Base-by-base conservation (phyloP, 2,329 filamentous ascomycete genomes). In the Cordyceps javanica region DNA sequence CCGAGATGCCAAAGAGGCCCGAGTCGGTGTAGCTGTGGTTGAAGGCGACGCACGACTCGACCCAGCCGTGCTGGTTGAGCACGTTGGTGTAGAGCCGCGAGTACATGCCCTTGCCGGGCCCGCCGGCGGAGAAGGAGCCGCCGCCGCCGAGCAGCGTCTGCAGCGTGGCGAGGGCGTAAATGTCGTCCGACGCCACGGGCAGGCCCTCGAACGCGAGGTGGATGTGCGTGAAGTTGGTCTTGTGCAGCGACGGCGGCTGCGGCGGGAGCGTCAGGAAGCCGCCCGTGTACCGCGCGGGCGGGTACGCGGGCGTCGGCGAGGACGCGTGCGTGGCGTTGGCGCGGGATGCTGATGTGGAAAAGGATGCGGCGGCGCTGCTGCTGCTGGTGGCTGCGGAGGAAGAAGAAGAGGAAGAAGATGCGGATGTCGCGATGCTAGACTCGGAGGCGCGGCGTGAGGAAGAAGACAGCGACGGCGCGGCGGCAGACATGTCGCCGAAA, bases 51-150 rank as follows among this genome's bases (percentile, higher is more conserved):
- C 94, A 97, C 60, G 86, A 92, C 75, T 99, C 94, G 26, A 99
- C 91, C 93, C 93, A 99, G 65, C 89, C 91, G 75, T 96, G 87
- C 75, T 97, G 92, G 77, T 99, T 99, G 53, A 99, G 83, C 0
- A 97, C 93, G 70, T 97, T 96, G 62, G 92, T 97, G 79, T 97
- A 99, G 9, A 99, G 83, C 13, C 94, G 88, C 38, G 90, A 96
- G 79, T 97, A 97, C 94, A 99, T 99, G 71, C 94, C 94, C 78
- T 99, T 99, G 55, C 94, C 94, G 5, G 94, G 94, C 0, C 94
- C 94, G 66, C 94, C 94, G 55, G 94, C 94, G 16, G 90, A 96
- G 77, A 99, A 99, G 57, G 92, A 97, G 25, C 94, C 94, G 50
- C 94, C 94, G 49, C 94, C 94, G 59, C 94, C 94, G 34, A 99